Percentiles rank a stretch among this genome's conserved stretches.
Evolutionary conservation across 164 flowering plant species (phyloP).

Genomic region (Cinnamomum micranthum): DNA sequence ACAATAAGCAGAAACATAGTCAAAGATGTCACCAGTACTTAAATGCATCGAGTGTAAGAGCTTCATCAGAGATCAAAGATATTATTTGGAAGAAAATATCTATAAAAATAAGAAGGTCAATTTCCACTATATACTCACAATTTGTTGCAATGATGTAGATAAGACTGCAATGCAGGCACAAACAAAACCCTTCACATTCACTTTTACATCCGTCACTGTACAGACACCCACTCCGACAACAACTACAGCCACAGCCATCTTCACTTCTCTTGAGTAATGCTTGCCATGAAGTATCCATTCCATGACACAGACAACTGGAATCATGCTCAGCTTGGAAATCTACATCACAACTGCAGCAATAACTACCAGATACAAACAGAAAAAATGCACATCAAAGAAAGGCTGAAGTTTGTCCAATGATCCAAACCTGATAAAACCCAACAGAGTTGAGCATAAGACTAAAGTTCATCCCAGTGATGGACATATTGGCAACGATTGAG

Average conservation of each 20-base stretch:
- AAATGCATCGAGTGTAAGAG: not conserved
- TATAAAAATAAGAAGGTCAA: not conserved
- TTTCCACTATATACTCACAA: slow-evolving; percentile 47
- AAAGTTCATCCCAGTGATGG: slow-evolving; percentile 87
- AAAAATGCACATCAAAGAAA: not conserved
- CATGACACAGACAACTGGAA: slow-evolving; percentile 74
- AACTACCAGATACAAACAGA: not conserved
- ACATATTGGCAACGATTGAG: slow-evolving; percentile 80
- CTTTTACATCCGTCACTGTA: slow-evolving; percentile 93
- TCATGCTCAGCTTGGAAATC: slow-evolving; percentile 88
- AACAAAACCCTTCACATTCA: slow-evolving; percentile 81
- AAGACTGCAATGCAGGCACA: slow-evolving; percentile 78
- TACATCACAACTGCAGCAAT: slow-evolving; percentile 19
- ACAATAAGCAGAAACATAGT: not conserved
- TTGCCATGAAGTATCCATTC: slow-evolving; percentile 86
- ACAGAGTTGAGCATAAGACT: slow-evolving; percentile 70
- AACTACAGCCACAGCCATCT: slow-evolving; percentile 70
- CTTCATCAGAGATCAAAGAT: not conserved
- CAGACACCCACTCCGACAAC: slow-evolving; percentile 91
- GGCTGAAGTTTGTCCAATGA: not conserved
- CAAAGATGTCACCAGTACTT: not conserved
- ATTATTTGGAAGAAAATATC: not conserved
- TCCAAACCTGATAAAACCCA: slow-evolving; percentile 59
- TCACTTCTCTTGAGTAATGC: slow-evolving; percentile 64
- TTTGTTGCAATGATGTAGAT: slow-evolving; percentile 87